Evolutionary conservation across 2,329 filamentous ascomycete genomes (phyloP).

Genomic region (Ceratocystis lukuohia): DNA sequence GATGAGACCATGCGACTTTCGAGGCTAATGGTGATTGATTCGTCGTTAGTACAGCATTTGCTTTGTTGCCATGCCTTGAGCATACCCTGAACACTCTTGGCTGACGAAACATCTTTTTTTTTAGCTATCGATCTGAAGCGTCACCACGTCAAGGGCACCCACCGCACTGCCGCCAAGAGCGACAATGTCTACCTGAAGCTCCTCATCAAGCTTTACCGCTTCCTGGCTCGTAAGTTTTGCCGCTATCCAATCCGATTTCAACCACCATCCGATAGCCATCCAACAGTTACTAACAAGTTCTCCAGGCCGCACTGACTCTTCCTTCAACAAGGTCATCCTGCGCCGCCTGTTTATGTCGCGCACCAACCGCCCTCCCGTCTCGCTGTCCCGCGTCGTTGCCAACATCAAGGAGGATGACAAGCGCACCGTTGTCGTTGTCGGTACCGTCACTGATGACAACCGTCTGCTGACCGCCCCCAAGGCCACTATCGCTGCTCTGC

Average conservation of each 20-base stretch:
- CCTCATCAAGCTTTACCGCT: conserved; percentile 96
- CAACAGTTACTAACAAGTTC: conserved; percentile 9
- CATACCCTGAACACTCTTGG: conserved; percentile 36
- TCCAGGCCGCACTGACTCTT: conserved; percentile 81
- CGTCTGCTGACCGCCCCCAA: conserved; percentile 82
- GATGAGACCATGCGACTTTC: conserved; percentile 17
- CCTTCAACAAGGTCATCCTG: conserved; percentile 98
- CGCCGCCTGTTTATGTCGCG: conserved; percentile 96
- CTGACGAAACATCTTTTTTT: conserved; percentile 26
- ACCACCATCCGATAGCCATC: neutral
- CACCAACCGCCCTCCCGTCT: conserved; percentile 94
- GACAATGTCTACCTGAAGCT: conserved; percentile 97
- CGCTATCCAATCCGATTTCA: neutral
- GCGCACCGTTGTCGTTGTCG: conserved; percentile 88
- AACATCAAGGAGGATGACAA: conserved; percentile 55
- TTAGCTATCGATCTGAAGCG: conserved; percentile 60
- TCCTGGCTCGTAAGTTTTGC: conserved; percentile 69
- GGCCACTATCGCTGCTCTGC: conserved; percentile 82
- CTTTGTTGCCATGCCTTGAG: conserved; percentile 34
- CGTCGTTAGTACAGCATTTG: conserved; percentile 20
- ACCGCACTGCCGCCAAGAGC: conserved; percentile 93
- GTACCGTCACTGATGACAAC: conserved; percentile 96
- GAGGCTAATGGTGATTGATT: conserved; percentile 19
- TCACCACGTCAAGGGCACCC: conserved; percentile 56
- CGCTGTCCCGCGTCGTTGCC: conserved; percentile 74